These are phyloP conservation scores for Puya raimondii DNA, from an alignment of 176 grass and related monocot genomes.

Conservation along the genomic window DNA sequence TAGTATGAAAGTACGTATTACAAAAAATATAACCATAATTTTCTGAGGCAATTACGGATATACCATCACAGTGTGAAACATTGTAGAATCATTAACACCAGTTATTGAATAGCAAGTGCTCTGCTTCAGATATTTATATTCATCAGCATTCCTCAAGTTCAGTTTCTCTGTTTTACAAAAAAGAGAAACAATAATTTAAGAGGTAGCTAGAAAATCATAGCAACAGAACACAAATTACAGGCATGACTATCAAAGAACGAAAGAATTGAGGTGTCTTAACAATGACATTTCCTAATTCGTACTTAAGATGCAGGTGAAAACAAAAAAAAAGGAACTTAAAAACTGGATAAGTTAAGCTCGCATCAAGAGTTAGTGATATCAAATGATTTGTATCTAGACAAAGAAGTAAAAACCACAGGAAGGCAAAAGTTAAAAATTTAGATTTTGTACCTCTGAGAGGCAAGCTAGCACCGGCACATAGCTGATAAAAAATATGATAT, in stretches of 20 bases:
- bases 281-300: not conserved
- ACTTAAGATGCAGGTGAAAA: not conserved
- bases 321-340: not conserved
- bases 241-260: not conserved
- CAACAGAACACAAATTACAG: slow-evolving; percentile 2
- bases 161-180: slow-evolving; percentile 66
- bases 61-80: slow-evolving; percentile 77
- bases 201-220: not conserved
- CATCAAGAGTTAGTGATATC: not conserved
- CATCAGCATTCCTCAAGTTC: slow-evolving; percentile 84
- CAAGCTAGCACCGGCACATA: slow-evolving; percentile 68
- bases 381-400: slow-evolving; percentile 3
- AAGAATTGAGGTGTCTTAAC: not conserved
- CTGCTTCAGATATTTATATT: slow-evolving; percentile 96
- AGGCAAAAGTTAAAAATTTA: not conserved
- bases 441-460: slow-evolving; percentile 60
- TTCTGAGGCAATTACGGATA: not conserved
- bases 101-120: slow-evolving; percentile 83
- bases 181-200: slow-evolving; percentile 14
- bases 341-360: too few relatives aligned
- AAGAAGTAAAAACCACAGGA: not conserved
- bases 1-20: slow-evolving; percentile 13
- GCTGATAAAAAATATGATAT: slow-evolving; percentile 99
- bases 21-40: not conserved
- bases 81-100: slow-evolving; percentile 91